These are phyloP conservation scores for Cyanodermella asteris DNA, from an alignment of 2,329 filamentous ascomycete genomes.

Conservation along the genomic window DNA sequence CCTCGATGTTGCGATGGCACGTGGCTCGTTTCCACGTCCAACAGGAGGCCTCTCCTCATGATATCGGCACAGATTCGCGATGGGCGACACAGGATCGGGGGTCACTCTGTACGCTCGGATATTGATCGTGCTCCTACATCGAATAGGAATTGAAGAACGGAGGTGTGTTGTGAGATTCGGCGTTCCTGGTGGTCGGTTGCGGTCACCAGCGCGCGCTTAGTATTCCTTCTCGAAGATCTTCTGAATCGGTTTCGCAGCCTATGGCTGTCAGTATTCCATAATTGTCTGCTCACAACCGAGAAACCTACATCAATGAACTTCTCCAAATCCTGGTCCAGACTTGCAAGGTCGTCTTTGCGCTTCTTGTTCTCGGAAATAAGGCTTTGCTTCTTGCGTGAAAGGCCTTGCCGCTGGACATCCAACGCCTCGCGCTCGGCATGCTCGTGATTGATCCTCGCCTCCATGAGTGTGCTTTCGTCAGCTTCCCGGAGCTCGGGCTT, in stretches of 20 bases:
- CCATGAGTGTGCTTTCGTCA: conserved; percentile 65
- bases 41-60: no score
- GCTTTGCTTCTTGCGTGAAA: conserved; percentile 49
- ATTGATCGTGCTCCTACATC: no score
- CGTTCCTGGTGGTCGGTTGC: no score
- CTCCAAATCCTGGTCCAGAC: conserved; percentile 76
- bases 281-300: not conserved
- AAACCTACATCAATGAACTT: conserved; percentile 61
- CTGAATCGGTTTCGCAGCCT: conserved; percentile 77
- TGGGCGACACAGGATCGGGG: no score
- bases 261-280: conserved; percentile 8
- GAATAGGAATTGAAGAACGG: no score
- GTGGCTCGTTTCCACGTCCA: no score
- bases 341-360: conserved; percentile 79
- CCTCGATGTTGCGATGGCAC: no score
- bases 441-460: conserved; percentile 80
- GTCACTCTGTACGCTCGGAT: no score
- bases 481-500: conserved; percentile 53
- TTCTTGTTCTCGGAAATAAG: conserved; percentile 65
- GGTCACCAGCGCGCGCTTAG: no score
- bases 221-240: conserved; percentile 61
- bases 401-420: conserved; percentile 61
- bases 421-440: conserved; percentile 61
- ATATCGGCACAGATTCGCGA: no score
- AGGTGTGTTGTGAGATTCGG: no score